These are phyloP conservation scores for Juncus effusus DNA, from an alignment of 176 grass and related monocot genomes.

Conservation along the genomic window DNA sequence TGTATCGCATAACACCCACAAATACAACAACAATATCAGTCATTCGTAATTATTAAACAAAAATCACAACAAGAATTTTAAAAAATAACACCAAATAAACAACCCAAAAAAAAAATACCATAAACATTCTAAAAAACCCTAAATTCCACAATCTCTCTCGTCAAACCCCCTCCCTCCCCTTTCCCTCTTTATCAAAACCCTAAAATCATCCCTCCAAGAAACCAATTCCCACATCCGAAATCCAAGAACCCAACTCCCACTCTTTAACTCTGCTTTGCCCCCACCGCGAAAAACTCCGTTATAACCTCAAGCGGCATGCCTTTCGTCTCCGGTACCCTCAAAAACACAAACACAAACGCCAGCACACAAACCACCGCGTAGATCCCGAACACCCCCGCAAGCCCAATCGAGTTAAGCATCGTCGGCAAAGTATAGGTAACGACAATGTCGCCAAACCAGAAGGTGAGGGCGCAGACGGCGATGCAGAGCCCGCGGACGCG, in stretches of 20 bases:
- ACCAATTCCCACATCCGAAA: not conserved
- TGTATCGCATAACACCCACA: too few relatives aligned
- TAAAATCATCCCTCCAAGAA: too few relatives aligned
- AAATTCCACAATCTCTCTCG: too few relatives aligned
- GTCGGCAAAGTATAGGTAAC: conserved; percentile 84
- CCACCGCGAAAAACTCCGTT: conserved; percentile 85
- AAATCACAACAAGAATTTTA: too few relatives aligned
- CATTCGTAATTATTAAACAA: too few relatives aligned
- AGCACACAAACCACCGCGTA: conserved; percentile 60
- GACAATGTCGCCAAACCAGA: conserved; percentile 82
- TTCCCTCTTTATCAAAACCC: too few relatives aligned
- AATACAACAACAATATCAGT: too few relatives aligned
- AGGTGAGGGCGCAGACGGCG: conserved; percentile 69
- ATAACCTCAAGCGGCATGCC: conserved; percentile 98
- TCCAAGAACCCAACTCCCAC: conserved; percentile 17
- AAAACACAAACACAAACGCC: conserved; percentile 64
- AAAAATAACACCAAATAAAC: too few relatives aligned
- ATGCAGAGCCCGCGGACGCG: conserved; percentile 85
- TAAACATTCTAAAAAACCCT: too few relatives aligned
- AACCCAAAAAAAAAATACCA: too few relatives aligned
- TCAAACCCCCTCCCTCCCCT: too few relatives aligned
- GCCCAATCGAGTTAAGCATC: conserved; percentile 69
- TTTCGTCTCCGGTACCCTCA: conserved; percentile 90
- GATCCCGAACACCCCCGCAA: conserved; percentile 85
- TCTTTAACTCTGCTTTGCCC: conserved; percentile 57